Base-by-base conservation (phyloP, 2,329 filamentous ascomycete species). In the Pseudocercospora crystallina region DNA sequence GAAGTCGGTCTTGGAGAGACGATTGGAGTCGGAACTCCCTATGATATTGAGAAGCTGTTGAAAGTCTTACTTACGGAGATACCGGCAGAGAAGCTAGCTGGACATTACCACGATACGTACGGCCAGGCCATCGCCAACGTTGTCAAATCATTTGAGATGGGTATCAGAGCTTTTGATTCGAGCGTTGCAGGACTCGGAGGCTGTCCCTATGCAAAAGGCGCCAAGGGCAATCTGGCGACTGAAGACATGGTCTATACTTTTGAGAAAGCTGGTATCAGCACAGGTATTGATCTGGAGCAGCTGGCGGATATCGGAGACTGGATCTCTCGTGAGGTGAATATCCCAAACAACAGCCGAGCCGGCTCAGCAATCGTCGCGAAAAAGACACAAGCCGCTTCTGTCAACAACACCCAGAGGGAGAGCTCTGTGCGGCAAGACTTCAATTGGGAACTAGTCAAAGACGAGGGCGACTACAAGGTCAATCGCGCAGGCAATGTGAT, bases 51-150 rank as follows among this genome's bases (percentile, higher is more conserved):
- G 14, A 55, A 49, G 5, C 58, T 75, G 2, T 41, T 75, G 8
- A 43, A 51, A 3, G 67, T 69, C 38, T 61, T 75, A 3, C 47
- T 61, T 0, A 38, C 58, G 2, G 59, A 55, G n/a, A 58, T 65
- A 15, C 56, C 59, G 5, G 47, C 51, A 5, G 46, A 60, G 5
- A 57, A 47, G 34, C 53, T 65, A 5, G 63, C 64, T 2, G 64
- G 63, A 5, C 64, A 66, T 31, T 66, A 63, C 47, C 64, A 66
- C 48, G 63, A 66, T 43, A 66, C 64, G 2, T 65, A 66, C 40
- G 64, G 64, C 1, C 63, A 66, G 48, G 64, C 61, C 0, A 54
- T 66, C 8, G 50, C 58, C 2, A 66, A 66, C 42, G 58, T 63
- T 9, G 53, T 53, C 39, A 53, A 52, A 29, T 61, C 63, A 1